Base-by-base conservation (phyloP, 257 asterid species). In the Solanum pinnatisectum region DNA sequence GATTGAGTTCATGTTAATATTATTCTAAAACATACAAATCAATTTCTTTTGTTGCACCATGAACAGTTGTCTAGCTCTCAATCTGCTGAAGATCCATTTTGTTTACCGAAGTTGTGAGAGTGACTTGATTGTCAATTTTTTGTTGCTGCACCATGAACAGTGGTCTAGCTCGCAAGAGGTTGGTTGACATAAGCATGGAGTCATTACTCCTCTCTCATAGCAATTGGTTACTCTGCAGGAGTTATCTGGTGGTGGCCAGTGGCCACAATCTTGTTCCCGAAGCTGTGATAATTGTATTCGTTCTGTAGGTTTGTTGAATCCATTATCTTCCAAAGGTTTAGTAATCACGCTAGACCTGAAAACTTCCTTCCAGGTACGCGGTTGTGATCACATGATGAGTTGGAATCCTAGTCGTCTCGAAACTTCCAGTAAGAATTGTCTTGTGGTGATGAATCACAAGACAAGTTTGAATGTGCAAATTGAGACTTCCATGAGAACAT, bases 141-240 rank as follows among this genome's bases (percentile, higher is more conserved):
- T 71, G 20, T 60, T 22, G 27, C 22, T 20, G 68, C 68, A 60
- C 81, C 27, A 76, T 92, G 85, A 90, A 84, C 95, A 97, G 98
- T 92, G 95, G 95, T 72, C 90, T 96, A 86, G 98, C 98, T 87
- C 98, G 94, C 86, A 96, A 96, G 88, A 92, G 98, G 87, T 86
- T 94, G 95, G 91, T 97, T 88, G 98, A 96, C 86, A 88, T 96
- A 40, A 97, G 98, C 89, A 93, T 97, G 98, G 98, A 91, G 95
- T 96, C 73, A 96, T 97, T 91, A 91, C 97, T 88, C 98, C 98
- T 84, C 86, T 96, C 93, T 60, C 98, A 0, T 98, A 96, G 92
- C 98, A 96, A 93, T 30, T 97, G 90, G 97, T 94, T 73, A 97
- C 95, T 88, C 95, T 93, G 85, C 90, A 92, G 90, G 98, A 97